Evolutionary conservation across 148 eudicot genomes (phyloP).

Genomic region (Fagopyrum homotropicum): DNA sequence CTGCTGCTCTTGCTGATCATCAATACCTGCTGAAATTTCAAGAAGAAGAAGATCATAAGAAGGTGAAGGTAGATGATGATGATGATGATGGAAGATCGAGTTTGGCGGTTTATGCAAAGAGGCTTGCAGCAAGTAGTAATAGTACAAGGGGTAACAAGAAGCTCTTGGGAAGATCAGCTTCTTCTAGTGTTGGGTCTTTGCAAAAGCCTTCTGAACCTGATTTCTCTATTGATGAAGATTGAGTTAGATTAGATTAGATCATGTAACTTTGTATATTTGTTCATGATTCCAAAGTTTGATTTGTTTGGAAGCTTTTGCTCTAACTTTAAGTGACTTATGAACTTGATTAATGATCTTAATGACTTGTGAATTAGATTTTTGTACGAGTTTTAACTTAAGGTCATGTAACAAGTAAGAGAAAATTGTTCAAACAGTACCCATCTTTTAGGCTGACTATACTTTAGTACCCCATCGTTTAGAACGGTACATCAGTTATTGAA

Average conservation of each 20-base stretch:
- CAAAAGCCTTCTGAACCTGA: constrained; percentile 88
- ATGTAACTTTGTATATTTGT: background rate
- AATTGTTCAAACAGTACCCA: too few species aligned
- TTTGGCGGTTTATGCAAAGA: constrained; percentile 29
- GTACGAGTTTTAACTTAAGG: too few species aligned
- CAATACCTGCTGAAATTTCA: constrained; percentile 18
- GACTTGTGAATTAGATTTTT: too few species aligned
- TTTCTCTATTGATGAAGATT: constrained; percentile 66
- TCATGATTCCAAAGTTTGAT: too few species aligned
- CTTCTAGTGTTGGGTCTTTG: constrained; percentile 39
- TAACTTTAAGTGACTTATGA: too few species aligned
- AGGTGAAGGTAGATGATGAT: background rate
- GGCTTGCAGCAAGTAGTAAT: constrained; percentile 33
- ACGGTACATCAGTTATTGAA: too few species aligned
- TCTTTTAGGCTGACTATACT: too few species aligned
- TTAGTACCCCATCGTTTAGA: too few species aligned
- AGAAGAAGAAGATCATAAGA: background rate
- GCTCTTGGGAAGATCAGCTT: constrained; percentile 23
- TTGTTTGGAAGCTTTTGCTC: too few species aligned
- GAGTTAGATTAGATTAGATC: background rate
- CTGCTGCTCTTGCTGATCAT: constrained; percentile 18
- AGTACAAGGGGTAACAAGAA: constrained; percentile 22
- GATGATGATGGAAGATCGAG: constrained; percentile 27
- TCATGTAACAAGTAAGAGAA: too few species aligned
- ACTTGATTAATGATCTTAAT: too few species aligned